Percentiles rank a stretch among this genome's conserved stretches.
Conservation (phyloP, 768 basidiomycete species). For the Collybiopsis confluens region DNA sequence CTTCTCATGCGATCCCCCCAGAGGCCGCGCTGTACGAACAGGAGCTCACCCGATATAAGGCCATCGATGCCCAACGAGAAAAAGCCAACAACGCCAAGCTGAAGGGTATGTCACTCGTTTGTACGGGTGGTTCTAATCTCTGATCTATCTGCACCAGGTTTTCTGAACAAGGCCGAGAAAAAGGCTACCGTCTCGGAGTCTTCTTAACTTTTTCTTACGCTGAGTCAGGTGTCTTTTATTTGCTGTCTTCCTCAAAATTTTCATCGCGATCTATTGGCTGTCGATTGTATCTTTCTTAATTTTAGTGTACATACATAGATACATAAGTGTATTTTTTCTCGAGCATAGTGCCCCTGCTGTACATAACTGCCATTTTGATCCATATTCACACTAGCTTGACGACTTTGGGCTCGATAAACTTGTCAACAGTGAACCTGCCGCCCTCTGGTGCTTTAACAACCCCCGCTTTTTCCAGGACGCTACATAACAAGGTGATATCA, state of each 20-base stretch:
- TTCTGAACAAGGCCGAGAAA: constrained; percentile 36
- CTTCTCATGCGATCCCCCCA: constrained; percentile 20
- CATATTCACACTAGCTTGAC: constrained; percentile 41
- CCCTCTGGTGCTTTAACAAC: constrained; percentile 56
- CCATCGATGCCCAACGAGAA: constrained; percentile 64
- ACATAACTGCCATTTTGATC: not conserved
- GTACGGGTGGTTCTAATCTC: not conserved
- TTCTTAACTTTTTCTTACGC: not conserved
- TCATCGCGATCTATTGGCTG: no score
- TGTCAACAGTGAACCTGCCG: constrained; percentile 48
- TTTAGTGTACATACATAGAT: not conserved
- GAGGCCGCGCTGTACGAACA: constrained; percentile 57
- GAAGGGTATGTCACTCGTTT: constrained; percentile 47
- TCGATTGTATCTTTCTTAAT: not conserved
- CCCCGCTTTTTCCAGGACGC: constrained; percentile 73
- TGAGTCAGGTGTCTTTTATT: not conserved
- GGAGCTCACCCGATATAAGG: constrained; percentile 59
- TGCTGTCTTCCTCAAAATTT: not conserved
- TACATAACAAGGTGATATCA: constrained; percentile 21
- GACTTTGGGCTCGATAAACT: constrained; percentile 56
- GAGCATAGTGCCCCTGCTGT: not conserved
- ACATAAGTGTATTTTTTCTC: not conserved
- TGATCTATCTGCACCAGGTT: constrained; percentile 31
- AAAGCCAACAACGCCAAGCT: constrained; percentile 64
- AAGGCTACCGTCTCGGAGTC: not conserved